phyloP scores from a whole-genome alignment of 306 rosid genomes.

The Cyclanthera cordifolia region DNA sequence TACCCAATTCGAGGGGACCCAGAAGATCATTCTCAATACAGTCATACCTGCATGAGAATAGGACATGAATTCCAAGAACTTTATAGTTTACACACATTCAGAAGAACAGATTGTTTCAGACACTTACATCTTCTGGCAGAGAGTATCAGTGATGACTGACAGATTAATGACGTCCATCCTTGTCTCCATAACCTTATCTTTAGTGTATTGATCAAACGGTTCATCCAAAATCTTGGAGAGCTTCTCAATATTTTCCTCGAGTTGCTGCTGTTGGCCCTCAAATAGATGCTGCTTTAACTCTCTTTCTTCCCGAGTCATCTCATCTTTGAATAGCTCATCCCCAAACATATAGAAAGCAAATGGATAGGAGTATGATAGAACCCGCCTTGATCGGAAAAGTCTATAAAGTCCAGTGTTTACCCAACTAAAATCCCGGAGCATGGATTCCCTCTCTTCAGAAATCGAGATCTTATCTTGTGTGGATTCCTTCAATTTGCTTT shows the following conservation, averaged over 20 bases:
- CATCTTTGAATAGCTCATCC: slow-evolving; percentile 76
- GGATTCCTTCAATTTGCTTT: slow-evolving; percentile 60
- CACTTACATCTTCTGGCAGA: slow-evolving; percentile 71
- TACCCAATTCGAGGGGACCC: slow-evolving; percentile 53
- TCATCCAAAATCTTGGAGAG: slow-evolving; percentile 75
- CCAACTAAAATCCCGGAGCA: slow-evolving; percentile 73
- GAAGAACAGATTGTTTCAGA: neutral
- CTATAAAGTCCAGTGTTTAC: slow-evolving; percentile 62
- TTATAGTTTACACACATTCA: neutral
- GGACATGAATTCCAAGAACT: slow-evolving; percentile 14
- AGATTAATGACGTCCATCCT: slow-evolving; percentile 74
- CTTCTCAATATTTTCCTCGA: slow-evolving; percentile 82
- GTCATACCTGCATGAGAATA: slow-evolving; percentile 60
- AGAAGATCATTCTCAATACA: slow-evolving; percentile 82
- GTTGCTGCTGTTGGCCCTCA: slow-evolving; percentile 98
- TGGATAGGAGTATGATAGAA: slow-evolving; percentile 87
- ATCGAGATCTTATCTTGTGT: slow-evolving; percentile 46
- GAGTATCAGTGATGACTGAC: slow-evolving; percentile 45
- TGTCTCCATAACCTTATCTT: slow-evolving; percentile 49
- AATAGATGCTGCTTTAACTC: slow-evolving; percentile 78
- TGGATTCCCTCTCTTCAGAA: slow-evolving; percentile 57
- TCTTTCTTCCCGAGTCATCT: slow-evolving; percentile 51
- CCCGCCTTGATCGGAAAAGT: slow-evolving; percentile 90
- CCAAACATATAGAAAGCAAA: slow-evolving; percentile 98
- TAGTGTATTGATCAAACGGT: slow-evolving; percentile 48